These are phyloP conservation scores for Juglanconis sp. DNA, from an alignment of 2,329 filamentous ascomycete genomes.

Conservation along the genomic window DNA sequence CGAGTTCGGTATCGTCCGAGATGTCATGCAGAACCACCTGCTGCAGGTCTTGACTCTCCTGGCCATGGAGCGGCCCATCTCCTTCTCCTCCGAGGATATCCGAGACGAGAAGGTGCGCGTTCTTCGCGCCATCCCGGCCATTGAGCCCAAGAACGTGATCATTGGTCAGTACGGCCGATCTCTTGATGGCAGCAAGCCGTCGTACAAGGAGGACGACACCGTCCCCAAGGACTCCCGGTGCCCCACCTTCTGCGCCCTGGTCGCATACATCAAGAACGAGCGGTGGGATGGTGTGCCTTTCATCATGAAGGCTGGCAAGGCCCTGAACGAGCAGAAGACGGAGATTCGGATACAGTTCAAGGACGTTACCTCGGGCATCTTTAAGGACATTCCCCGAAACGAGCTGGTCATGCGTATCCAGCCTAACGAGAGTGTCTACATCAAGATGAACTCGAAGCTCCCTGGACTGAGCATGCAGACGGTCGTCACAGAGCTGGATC, in stretches of 20 bases:
- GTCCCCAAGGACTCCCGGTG: conserved; percentile 96
- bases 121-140: conserved; percentile 84
- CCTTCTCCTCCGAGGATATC: conserved; percentile 96
- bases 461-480: conserved; percentile 99
- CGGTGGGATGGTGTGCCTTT: conserved; percentile 98
- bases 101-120: conserved; percentile 98
- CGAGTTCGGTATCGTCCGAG: conserved; percentile 98
- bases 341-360: conserved; percentile 99
- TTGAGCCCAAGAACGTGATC: conserved; percentile 99
- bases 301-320: conserved; percentile 99
- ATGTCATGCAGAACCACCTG: conserved; percentile 99
- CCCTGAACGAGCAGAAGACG: conserved; percentile 98
- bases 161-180: conserved; percentile 98
- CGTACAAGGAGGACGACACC: conserved; percentile 98
- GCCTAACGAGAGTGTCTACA: conserved; percentile 98
- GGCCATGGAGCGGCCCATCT: conserved; percentile 97
- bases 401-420: conserved; percentile 99
- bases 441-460: conserved; percentile 99
- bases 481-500: conserved; percentile 94
- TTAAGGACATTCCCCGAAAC: conserved; percentile 99
- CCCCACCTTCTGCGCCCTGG: conserved; percentile 96
- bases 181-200: conserved; percentile 90
- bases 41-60: conserved; percentile 94
- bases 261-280: conserved; percentile 99
- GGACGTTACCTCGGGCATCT: conserved; percentile 98